phyloP scores from a whole-genome alignment of 2,329 filamentous ascomycete genomes.

The Dactylellina parvicollis region DNA sequence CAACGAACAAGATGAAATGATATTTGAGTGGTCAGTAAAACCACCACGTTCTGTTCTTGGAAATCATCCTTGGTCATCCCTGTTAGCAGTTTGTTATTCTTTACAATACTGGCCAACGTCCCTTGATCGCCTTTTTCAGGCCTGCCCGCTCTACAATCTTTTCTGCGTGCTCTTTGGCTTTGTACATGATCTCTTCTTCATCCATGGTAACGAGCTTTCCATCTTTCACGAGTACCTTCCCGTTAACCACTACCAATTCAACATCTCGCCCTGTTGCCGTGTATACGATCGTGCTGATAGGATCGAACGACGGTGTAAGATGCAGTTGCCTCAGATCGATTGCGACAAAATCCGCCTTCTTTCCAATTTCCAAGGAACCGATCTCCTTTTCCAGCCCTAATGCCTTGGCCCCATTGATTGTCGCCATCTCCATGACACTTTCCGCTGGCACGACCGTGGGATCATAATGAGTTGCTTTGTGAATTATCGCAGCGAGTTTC shows the following conservation, averaged over 20 bases:
- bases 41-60: too few relatives aligned
- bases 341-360: constrained; percentile 64
- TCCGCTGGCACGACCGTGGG: constrained; percentile 64
- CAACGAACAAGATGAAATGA: too few relatives aligned
- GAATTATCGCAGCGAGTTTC: constrained; percentile 66
- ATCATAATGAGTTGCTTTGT: constrained; percentile 60
- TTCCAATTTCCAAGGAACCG: constrained; percentile 62
- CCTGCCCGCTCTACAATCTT: constrained; percentile 62
- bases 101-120: constrained; percentile 60
- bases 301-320: constrained; percentile 57
- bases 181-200: constrained; percentile 61
- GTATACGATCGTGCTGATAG: constrained; percentile 64
- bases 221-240: constrained; percentile 61
- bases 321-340: constrained; percentile 59
- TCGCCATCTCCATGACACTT: constrained; percentile 66
- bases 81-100: constrained; percentile 25
- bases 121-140: constrained; percentile 60
- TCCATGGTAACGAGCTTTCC: constrained; percentile 62
- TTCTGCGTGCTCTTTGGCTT: constrained; percentile 60
- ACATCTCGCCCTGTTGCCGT: constrained; percentile 64
- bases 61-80: too few relatives aligned
- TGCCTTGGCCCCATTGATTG: constrained; percentile 66
- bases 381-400: constrained; percentile 60
- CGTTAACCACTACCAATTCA: constrained; percentile 63
- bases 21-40: too few relatives aligned